Conservation (phyloP, 148 eudicot species). For the Pharnaceum exiguum region DNA sequence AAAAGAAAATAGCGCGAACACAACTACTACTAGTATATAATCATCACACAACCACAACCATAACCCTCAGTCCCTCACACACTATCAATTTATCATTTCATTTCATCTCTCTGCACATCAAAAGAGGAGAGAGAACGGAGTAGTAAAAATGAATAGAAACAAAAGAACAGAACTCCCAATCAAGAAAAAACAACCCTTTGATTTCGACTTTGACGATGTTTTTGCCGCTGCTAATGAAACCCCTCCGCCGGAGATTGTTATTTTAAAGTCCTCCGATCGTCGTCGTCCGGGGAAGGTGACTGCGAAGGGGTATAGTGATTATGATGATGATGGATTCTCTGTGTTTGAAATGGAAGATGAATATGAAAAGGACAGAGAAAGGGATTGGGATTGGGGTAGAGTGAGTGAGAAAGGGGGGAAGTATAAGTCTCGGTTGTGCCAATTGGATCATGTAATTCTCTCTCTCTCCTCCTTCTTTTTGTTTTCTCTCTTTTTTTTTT, state of each 20-base stretch:
- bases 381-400: too few relatives aligned
- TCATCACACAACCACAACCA: too few relatives aligned
- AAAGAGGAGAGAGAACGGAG: slow-evolving; percentile 6
- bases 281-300: slow-evolving; percentile 6
- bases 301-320: background rate
- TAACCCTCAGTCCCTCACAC: too few relatives aligned
- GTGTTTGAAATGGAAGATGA: too few relatives aligned
- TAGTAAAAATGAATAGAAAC: too few relatives aligned
- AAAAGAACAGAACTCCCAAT: too few relatives aligned
- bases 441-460: background rate
- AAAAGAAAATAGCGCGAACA: too few relatives aligned
- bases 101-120: background rate
- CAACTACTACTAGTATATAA: too few relatives aligned
- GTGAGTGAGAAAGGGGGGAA: background rate
- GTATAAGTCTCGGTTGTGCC: slow-evolving; percentile 27
- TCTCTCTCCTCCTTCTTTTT: slow-evolving; percentile 6
- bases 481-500: background rate
- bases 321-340: too few relatives aligned
- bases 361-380: too few relatives aligned
- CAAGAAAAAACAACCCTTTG: slow-evolving; percentile 9
- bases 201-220: slow-evolving; percentile 16
- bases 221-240: slow-evolving; percentile 6
- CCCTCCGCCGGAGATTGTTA: slow-evolving; percentile 21
- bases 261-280: slow-evolving; percentile 12
- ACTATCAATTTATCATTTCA: too few relatives aligned